Conservation (phyloP, 352 stramenopile genomes). For the Pythium guiyangense region DNA sequence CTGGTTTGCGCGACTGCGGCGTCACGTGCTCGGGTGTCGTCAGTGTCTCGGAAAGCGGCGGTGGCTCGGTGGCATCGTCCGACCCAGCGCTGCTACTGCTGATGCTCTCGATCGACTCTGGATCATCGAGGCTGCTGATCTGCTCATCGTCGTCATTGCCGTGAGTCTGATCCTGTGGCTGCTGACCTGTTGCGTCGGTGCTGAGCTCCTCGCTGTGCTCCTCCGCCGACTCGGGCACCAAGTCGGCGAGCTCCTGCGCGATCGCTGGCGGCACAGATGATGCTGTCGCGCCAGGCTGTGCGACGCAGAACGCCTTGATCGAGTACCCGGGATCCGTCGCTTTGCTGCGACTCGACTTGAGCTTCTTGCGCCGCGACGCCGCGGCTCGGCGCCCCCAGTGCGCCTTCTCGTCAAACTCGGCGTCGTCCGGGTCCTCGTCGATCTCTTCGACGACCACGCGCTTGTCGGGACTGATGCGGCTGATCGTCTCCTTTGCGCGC, state of each 20-base stretch:
- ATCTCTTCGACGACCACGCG: slow-evolving; percentile 55
- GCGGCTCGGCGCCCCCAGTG: slow-evolving; percentile 52
- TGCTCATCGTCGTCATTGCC: not conserved
- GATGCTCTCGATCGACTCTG: not conserved
- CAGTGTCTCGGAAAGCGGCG: too few species aligned
- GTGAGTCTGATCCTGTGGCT: not conserved
- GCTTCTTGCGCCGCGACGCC: slow-evolving; percentile 14
- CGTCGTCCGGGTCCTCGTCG: slow-evolving; percentile 67
- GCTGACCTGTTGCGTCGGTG: not conserved
- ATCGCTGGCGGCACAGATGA: not conserved
- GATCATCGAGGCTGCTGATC: not conserved
- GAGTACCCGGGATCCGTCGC: slow-evolving; percentile 35
- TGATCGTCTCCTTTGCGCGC: slow-evolving; percentile 36
- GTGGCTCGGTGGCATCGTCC: not conserved
- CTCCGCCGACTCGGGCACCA: slow-evolving; percentile 2
- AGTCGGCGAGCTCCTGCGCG: not conserved
- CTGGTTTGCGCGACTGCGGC: not conserved
- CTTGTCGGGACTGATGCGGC: slow-evolving; percentile 49
- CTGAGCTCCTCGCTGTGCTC: slow-evolving; percentile 2
- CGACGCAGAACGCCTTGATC: slow-evolving; percentile 61
- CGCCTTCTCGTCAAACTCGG: slow-evolving; percentile 63
- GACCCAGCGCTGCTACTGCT: not conserved
- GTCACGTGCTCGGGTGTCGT: too few species aligned
- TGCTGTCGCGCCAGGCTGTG: not conserved
- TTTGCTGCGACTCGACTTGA: slow-evolving; percentile 24